Evolutionary conservation across 192 early-diverging fungal species (phyloP), one percentile per base, ranked within the genome.

Genomic region (Spinellus fusiger): DNA sequence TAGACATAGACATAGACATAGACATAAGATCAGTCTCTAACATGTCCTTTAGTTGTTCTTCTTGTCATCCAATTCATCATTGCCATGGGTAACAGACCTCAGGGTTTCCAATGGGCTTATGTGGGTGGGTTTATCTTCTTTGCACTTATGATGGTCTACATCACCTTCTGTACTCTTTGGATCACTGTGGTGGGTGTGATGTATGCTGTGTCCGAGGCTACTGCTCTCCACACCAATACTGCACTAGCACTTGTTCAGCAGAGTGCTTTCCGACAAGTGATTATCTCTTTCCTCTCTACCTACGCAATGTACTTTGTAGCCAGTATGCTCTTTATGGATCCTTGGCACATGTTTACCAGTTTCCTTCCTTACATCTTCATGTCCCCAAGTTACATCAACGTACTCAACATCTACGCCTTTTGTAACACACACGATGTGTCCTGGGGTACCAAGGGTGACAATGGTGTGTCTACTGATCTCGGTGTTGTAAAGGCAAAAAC

Each of bases 361-460:
- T 81, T 85, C 67, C 46, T 88, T 40, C 87, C 85, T 65, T 90
- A 89, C 60, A 55, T 85, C 20, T 78, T 91, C 61, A 73, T 93
- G 68, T 67, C 86, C 68, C 91, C 91, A 23, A 81, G 82, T 62
- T 93, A 84, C 59, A 65, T 53, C 56, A 93, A 93, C 75, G 77
- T 91, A 16, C 80, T 91, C 76, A 91, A 93, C 62, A 86, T 62
- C 5, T 67, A 77, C 32, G 75, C 79, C 12, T 80, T 80, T 61
- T 77, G 76, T 49, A 80, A 80, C 59, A 77, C 79, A 5, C 79
- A 80, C 46, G 76, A 77, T 47, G 75, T 77, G 22, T 61, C 59
- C 23, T 98, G 94, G 95, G 95, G 94, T 33, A 96, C 94, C 34
- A 96, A 96, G 74, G 91, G 92, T 64, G 90, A 92, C 69, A 90